Evolutionary conservation across 2,329 filamentous ascomycete species (phyloP).

Genomic region (Microascus cirrosus): DNA sequence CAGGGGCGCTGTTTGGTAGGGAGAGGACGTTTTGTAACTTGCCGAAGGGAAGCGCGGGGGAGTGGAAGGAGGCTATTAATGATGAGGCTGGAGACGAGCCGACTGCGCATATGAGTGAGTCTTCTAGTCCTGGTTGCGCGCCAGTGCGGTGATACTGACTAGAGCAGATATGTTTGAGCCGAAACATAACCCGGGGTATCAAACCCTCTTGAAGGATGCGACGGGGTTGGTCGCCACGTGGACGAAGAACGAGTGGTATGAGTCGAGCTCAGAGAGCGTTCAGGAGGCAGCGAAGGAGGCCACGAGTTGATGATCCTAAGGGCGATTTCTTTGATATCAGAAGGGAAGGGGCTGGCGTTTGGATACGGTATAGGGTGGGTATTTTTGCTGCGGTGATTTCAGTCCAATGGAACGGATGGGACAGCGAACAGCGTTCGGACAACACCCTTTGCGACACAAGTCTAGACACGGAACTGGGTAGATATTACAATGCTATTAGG

Average conservation of each 20-base stretch:
- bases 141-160: not conserved
- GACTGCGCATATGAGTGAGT: constrained; percentile 63
- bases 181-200: constrained; percentile 62
- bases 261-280: constrained; percentile 23
- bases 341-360: not conserved
- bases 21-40: constrained; percentile 84
- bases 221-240: constrained; percentile 54
- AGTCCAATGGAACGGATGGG: not conserved
- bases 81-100: constrained; percentile 71
- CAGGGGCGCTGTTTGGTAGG: constrained; percentile 49
- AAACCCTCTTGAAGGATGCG: constrained; percentile 53
- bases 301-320: not conserved
- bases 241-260: constrained; percentile 57
- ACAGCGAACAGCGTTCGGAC: not conserved
- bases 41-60: constrained; percentile 45
- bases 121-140: not conserved
- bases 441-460: no score
- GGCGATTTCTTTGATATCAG: not conserved
- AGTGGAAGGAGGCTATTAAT: constrained; percentile 66
- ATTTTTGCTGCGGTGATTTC: not conserved
- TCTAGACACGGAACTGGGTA: not conserved
- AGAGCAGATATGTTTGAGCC: constrained; percentile 59
- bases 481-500: not conserved
- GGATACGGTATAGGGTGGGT: not conserved
- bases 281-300: not conserved